A percentile compares a stretch with the other conserved stretches of the same genome.
Conservation (phyloP, 2,329 filamentous ascomycete genomes). For the Colletotrichum sp. region DNA sequence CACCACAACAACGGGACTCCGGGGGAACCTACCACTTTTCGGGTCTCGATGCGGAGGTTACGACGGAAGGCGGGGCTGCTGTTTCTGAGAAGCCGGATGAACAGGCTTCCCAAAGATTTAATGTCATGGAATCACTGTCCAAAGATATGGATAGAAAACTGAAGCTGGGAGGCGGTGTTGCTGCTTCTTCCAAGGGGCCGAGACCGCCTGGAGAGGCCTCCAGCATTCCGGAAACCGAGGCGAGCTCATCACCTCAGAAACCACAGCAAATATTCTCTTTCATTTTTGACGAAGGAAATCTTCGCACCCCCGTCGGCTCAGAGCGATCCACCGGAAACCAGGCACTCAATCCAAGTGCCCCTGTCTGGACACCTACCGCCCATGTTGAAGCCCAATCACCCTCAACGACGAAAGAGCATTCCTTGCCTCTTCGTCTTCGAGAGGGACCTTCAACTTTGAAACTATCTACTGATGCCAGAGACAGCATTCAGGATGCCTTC, state of each 20-base stretch:
- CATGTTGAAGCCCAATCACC: no score
- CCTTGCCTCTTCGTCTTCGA: neutral
- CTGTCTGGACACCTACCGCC: neutral
- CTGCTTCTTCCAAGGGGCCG: fast-evolving
- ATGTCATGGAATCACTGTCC: fast-evolving
- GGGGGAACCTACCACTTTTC: no score
- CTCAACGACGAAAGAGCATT: neutral
- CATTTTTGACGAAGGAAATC: neutral
- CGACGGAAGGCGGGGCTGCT: fast-evolving
- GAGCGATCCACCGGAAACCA: fast-evolving
- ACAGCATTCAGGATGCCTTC: no score
- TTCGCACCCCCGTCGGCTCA: fast-evolving
- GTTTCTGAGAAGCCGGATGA: fast-evolving
- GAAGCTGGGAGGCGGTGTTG: fast-evolving
- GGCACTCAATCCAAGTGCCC: neutral
- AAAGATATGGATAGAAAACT: fast-evolving
- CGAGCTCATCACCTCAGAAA: fast-evolving
- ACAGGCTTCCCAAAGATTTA: fast-evolving
- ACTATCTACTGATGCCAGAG: no score
- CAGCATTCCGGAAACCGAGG: neutral
- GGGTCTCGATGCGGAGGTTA: no score
- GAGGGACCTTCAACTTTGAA: fast-evolving
- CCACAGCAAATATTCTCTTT: fast-evolving
- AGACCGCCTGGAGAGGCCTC: fast-evolving
- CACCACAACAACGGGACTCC: fast-evolving